Percentiles rank a stretch among this genome's conserved stretches.
phyloP scores from a whole-genome alignment of 768 basidiomycete species.

The Amanita rimosa region DNA sequence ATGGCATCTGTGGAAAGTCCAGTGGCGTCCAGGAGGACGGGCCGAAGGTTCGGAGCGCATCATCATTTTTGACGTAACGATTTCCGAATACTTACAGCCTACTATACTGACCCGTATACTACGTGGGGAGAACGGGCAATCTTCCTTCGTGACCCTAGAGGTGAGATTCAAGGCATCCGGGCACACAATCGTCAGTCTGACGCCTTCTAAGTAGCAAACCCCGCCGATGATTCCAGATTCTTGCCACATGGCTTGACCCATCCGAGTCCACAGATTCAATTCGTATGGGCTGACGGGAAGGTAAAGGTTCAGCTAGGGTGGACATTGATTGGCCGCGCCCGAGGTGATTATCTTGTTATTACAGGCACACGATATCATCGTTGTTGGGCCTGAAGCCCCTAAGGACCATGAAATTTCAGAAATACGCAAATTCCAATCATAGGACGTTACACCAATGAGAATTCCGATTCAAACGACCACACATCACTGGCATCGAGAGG shows the following conservation, averaged over 20 bases:
- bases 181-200: too few species aligned
- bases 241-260: constrained; percentile 60
- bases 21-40: neutral
- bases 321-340: constrained; percentile 16
- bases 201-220: neutral
- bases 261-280: constrained; percentile 54
- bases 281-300: constrained; percentile 54
- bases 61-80: constrained; percentile 10
- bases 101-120: constrained; percentile 43
- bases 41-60: neutral
- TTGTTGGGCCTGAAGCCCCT: constrained; percentile 61
- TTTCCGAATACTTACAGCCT: constrained; percentile 41
- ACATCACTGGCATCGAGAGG: constrained; percentile 38
- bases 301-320: too few species aligned
- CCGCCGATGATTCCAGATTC: constrained; percentile 28
- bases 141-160: neutral
- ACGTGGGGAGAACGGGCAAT: neutral
- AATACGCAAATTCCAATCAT: constrained; percentile 67
- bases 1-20: neutral
- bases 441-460: constrained; percentile 64
- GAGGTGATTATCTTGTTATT: neutral
- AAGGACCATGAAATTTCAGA: constrained; percentile 44
- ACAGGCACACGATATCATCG: constrained; percentile 67
- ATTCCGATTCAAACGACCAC: constrained; percentile 51
- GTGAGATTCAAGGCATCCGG: too few species aligned